These are phyloP conservation scores for Rutstroemia sp. DNA, from an alignment of 2,329 filamentous ascomycete species.

Conservation along the genomic window DNA sequence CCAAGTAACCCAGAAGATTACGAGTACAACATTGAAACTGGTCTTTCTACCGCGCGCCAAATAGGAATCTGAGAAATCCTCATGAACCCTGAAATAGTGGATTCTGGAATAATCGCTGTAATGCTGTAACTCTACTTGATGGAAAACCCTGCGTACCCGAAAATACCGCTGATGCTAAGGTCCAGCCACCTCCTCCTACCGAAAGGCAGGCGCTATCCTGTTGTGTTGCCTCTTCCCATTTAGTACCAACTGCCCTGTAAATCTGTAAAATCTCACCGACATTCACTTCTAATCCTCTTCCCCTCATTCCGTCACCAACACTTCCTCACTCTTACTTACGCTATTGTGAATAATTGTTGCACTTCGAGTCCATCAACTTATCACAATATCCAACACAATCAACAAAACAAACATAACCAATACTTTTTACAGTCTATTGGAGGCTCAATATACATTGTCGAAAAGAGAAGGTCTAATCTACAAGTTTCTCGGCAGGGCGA, in stretches of 20 bases:
- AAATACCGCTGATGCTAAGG: neutral
- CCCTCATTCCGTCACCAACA: conserved; percentile 4
- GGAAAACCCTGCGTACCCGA: neutral
- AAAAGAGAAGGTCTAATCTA: neutral
- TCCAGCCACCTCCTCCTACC: neutral
- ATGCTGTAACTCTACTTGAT: neutral
- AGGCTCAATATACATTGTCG: neutral
- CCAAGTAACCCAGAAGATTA: no score
- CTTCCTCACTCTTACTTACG: neutral
- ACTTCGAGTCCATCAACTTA: neutral
- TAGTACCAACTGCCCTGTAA: neutral
- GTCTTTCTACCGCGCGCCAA: neutral
- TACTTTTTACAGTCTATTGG: neutral
- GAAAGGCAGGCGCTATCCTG: neutral
- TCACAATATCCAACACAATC: neutral
- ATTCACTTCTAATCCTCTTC: conserved; percentile 3
- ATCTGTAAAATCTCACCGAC: conserved; percentile 8
- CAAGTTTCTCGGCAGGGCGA: neutral
- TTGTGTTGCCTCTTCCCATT: neutral
- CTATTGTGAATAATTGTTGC: neutral
- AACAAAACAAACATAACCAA: neutral
- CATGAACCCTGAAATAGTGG: neutral
- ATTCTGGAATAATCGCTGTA: neutral
- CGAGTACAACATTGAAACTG: no score
- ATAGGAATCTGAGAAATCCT: neutral